Evolutionary conservation across 2,329 filamentous ascomycete species (phyloP), one percentile per base, ranked within the genome.

Genomic region (Orbilia brochopaga): DNA sequence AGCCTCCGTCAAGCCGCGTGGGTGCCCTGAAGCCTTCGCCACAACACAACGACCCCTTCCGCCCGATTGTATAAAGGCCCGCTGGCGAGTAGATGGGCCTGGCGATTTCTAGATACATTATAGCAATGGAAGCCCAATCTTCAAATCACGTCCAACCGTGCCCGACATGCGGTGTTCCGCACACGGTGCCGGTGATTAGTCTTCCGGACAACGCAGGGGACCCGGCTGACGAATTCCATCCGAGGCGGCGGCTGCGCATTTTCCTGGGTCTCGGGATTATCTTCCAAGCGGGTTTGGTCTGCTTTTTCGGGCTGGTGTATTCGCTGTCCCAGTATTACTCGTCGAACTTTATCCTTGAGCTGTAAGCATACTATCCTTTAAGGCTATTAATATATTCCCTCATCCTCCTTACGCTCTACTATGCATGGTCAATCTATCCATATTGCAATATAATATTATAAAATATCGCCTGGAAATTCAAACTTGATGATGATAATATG

Each of bases 81-180:
- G n/a, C n/a, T 32, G 27, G 3, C 8, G 3, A 19, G 17, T 15
- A 24, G 19, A 59, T 64, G 66, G 66, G 59, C 17, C 30, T 70
- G 24, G 46, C 40, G 19, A 58, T 64, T 6, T 70, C 66, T 1
- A 53, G 66, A 55, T 51, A 42, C 19, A 30, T 70, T 3, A 63
- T 70, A 53, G 58, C 51, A 58, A 70, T 70, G 66, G 58, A 63
- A 35, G 15, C 17, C 5, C 50, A 48, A 23, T 46, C 37, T 32
- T 32, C 27, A 32, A 8, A 3, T 8, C 27, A 8, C 27, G 8
- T 32, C 27, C 27, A 32, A 32, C 27, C 27, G 27, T 32, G 27
- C 27, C 27, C 27, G 27, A 32, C 27, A 8, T 32, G 27, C 27
- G 27, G 27, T 32, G 27, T 8, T 8, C 13, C 7, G 5, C 30